Evolutionary conservation across 176 grass and related monocot genomes (phyloP).

Genomic region (Cocos nucifera): DNA sequence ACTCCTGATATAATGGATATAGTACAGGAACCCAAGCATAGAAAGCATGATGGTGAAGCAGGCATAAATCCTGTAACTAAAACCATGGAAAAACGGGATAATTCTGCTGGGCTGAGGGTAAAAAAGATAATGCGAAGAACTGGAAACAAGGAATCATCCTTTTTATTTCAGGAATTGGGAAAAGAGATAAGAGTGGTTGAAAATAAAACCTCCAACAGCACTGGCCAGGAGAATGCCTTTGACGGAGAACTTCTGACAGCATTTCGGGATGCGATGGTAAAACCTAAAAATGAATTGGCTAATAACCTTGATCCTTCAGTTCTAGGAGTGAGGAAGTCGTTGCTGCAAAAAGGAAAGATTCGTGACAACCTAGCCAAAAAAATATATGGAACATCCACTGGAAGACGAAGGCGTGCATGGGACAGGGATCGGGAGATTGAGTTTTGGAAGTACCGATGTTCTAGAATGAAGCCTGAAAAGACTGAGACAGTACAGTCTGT

Average conservation of each 20-base stretch:
- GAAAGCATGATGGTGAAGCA: slow-evolving; percentile 43
- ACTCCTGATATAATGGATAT: slow-evolving; percentile 83
- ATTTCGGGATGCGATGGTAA: slow-evolving; percentile 67
- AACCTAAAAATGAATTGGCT: slow-evolving; percentile 31
- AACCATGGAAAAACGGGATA: slow-evolving; percentile 28
- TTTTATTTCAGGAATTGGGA: slow-evolving; percentile 63
- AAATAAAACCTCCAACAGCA: slow-evolving; percentile 34
- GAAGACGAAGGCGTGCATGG: slow-evolving; percentile 64
- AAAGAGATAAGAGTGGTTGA: slow-evolving; percentile 65
- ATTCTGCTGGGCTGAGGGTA: slow-evolving; percentile 56
- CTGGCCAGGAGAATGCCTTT: slow-evolving; percentile 48
- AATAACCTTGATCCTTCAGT: slow-evolving; percentile 35
- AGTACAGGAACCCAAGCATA: slow-evolving; percentile 43
- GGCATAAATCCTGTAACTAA: slow-evolving; percentile 34
- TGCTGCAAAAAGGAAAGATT: slow-evolving; percentile 68
- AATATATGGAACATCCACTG: slow-evolving; percentile 66
- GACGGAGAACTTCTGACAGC: slow-evolving; percentile 76
- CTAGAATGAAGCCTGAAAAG: slow-evolving; percentile 70
- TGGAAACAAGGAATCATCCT: slow-evolving; percentile 53
- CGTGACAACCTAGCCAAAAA: slow-evolving; percentile 93
- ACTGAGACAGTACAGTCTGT: slow-evolving; percentile 81
- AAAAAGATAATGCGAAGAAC: slow-evolving; percentile 82
- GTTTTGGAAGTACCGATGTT: slow-evolving; percentile 85
- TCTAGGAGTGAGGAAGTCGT: slow-evolving; percentile 44
- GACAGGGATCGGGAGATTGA: slow-evolving; percentile 88